These are phyloP conservation scores for Ascocoryne sarcoides DNA, from an alignment of 2,329 filamentous ascomycete genomes.

Conservation along the genomic window DNA sequence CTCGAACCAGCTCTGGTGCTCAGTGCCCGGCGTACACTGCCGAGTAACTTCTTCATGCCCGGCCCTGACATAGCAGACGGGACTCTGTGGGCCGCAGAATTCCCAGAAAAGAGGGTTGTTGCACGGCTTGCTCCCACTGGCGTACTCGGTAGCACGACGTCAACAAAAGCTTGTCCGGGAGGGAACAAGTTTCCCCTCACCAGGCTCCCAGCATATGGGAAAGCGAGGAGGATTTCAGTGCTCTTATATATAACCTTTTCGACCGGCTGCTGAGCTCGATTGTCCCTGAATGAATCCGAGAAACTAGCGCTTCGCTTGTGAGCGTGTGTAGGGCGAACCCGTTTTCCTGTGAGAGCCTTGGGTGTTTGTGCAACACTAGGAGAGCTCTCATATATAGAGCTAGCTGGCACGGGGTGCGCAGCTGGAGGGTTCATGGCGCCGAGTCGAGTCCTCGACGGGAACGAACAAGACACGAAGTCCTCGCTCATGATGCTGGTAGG, in stretches of 20 bases:
- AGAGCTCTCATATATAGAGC: conserved; percentile 36
- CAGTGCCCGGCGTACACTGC: conserved; percentile 74
- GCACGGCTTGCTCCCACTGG: conserved; percentile 38
- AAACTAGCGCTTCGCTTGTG: conserved; percentile 86
- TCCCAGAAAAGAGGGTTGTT: conserved; percentile 41
- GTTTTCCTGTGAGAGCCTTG: conserved; percentile 48
- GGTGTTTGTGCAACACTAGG: conserved; percentile 51
- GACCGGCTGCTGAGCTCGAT: conserved; percentile 36
- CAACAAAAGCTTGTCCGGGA: conserved; percentile 73
- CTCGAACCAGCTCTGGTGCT: conserved; percentile 40
- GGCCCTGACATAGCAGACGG: conserved; percentile 56
- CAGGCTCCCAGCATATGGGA: conserved; percentile 70
- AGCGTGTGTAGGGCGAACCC: conserved; percentile 45
- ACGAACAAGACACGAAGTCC: conserved; percentile 55
- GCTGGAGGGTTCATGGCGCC: conserved; percentile 36
- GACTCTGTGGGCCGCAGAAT: conserved; percentile 35
- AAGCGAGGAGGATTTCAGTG: conserved; percentile 49
- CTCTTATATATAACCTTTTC: conserved; percentile 45
- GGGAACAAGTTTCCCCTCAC: conserved; percentile 81
- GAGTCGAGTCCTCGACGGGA: conserved; percentile 43
- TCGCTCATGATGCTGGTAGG: conserved; percentile 50
- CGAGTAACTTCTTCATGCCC: conserved; percentile 78
- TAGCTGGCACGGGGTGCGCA: conserved; percentile 49
- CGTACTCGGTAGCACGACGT: conserved; percentile 48
- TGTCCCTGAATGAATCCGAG: conserved; percentile 71